phyloP scores from a whole-genome alignment of 192 early-diverging fungal species.

The Backusella mclennaniae region DNA sequence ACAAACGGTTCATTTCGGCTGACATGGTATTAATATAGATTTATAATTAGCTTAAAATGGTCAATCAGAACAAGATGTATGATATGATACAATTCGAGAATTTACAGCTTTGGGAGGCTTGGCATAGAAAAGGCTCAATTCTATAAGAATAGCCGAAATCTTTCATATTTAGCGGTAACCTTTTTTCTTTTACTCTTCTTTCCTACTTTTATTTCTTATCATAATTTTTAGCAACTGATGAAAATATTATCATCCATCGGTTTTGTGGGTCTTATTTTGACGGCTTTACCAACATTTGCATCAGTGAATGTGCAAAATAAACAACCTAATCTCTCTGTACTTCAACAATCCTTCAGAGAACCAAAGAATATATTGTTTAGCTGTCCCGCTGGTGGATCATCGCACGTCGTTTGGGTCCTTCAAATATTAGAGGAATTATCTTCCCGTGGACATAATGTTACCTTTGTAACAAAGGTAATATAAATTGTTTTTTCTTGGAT shows the following conservation, averaged over 20 bases:
- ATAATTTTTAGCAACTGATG: background rate
- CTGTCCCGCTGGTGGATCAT: slow-evolving; percentile 12
- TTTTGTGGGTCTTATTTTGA: background rate
- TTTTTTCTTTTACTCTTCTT: background rate
- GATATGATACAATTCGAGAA: background rate
- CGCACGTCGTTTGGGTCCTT: slow-evolving; percentile 25
- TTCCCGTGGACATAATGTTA: slow-evolving; percentile 19
- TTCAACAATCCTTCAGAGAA: background rate
- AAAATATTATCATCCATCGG: background rate
- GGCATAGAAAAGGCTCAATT: background rate
- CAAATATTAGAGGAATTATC: slow-evolving; percentile 17
- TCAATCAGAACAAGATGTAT: background rate
- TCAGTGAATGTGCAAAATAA: background rate
- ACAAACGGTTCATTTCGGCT: background rate
- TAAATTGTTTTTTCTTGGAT: background rate
- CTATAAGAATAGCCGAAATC: background rate
- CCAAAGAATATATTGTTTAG: slow-evolving; percentile 20
- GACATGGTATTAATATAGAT: background rate
- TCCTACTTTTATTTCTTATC: background rate
- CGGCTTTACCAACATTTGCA: background rate
- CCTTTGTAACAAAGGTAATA: slow-evolving; percentile 13
- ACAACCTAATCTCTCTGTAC: background rate
- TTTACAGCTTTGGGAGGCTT: background rate
- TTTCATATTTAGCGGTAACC: background rate
- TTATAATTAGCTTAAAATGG: background rate